A percentile compares a stretch with the other conserved stretches of the same genome.
These are phyloP conservation scores for Suillus hirtellus DNA, from an alignment of 768 basidiomycete species.

Conservation along the genomic window DNA sequence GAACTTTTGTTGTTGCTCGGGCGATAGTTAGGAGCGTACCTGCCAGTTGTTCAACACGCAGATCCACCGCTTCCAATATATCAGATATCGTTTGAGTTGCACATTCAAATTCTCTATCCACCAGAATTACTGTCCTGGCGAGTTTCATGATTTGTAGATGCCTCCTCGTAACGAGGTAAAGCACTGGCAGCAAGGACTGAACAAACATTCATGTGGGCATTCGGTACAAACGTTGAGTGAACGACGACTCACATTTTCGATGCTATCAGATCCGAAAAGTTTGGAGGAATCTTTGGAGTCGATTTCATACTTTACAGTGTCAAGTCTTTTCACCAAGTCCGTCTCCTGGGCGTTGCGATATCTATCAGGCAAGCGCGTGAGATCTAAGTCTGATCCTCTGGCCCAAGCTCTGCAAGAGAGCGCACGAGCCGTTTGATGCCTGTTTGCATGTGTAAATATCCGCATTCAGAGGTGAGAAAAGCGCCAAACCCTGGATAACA, in stretches of 20 bases:
- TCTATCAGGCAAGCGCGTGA: not conserved
- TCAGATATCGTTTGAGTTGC: not conserved
- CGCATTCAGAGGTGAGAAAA: not conserved
- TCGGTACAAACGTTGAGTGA: not conserved
- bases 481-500: not conserved
- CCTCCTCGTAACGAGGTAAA: constrained; percentile 35
- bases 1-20: not conserved
- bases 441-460: not conserved
- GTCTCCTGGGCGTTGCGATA: constrained; percentile 23
- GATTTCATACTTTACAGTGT: constrained; percentile 31
- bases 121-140: constrained; percentile 24
- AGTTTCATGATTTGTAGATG: constrained; percentile 36
- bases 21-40: not conserved
- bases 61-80: not conserved
- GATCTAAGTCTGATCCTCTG: constrained; percentile 24
- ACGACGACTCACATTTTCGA: constrained; percentile 32
- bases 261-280: constrained; percentile 33
- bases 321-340: constrained; percentile 28
- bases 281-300: constrained; percentile 31
- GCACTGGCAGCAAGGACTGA: constrained; percentile 36
- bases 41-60: not conserved
- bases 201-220: not conserved
- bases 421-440: not conserved
- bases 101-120: constrained; percentile 26
- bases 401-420: constrained; percentile 12